Base-by-base conservation (phyloP, 2,329 filamentous ascomycete species). In the Leptosphaerulina australis region DNA sequence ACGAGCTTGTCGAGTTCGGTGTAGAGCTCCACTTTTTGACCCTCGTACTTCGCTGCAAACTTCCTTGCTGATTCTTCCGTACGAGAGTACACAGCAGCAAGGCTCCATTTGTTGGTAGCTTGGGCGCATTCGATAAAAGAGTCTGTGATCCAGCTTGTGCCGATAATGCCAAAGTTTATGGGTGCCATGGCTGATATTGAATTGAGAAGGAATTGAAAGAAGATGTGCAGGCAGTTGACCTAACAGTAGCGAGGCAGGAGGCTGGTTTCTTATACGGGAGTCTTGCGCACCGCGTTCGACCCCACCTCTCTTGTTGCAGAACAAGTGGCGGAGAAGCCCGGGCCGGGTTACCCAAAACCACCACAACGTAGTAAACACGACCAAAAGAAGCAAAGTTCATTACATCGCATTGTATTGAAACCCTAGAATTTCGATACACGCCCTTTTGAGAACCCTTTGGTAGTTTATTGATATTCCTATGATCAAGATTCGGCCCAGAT, bases 91-190 rank as follows among this genome's bases (percentile, higher is more conserved):
- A 80, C 74, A 35, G 77, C 74, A 5, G 65, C 55, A 21, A 80
- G 73, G 26, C 68, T 68, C 74, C 75, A 80, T 66, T 73, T 67
- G 15, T 63, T 61, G 2, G 76, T 76, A 28, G 76, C 70, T 22
- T 76, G 70, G 10, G 77, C 75, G 15, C 69, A 72, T 11, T 68
- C 59, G 60, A 80, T 72, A 65, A 73, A 80, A 8, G 76, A 77
- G 55, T 76, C 73, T 3, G 77, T 79, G 62, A 80, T 80, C 78
- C 78, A 80, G 62, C 67, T 70, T 15, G 76, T 78, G 57, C 77
- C 77, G 50, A 80, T 76, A 49, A 74, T 73, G 44, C 69, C 77
- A 61, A 78, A 77, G 37, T 68, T 74, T 63, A 79, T 70, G 37
- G 48, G 48, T 33, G 36, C 36, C 60, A 64, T 68, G 36, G 50